Percentiles rank a stretch among this genome's conserved stretches.
Conservation (phyloP, 2,329 filamentous ascomycete genomes). For the Arthrobotrys conoides region DNA sequence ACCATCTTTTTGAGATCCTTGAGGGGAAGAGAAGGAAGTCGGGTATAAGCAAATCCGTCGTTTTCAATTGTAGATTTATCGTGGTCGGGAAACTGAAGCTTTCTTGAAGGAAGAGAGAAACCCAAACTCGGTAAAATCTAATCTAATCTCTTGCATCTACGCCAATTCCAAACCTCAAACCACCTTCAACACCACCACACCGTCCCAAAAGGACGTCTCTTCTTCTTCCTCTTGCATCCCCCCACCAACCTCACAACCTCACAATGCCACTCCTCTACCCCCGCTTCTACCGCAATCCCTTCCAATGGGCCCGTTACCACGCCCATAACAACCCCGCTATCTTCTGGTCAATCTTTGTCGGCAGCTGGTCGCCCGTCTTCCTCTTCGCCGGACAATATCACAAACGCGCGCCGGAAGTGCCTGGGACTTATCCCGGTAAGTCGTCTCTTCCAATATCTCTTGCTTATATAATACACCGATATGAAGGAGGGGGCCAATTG, state of each 20-base stretch:
- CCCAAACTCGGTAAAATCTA: constrained; percentile 39
- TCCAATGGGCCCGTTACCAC: constrained; percentile 90
- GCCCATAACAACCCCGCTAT: constrained; percentile 88
- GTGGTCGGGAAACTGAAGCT: not conserved
- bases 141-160: constrained; percentile 47
- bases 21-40: not conserved
- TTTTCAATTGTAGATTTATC: too few species aligned
- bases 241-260: constrained; percentile 61
- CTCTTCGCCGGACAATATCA: constrained; percentile 81
- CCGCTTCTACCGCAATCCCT: constrained; percentile 84
- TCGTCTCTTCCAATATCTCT: constrained; percentile 64
- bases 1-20: constrained; percentile 76
- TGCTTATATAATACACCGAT: not conserved
- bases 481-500: not conserved
- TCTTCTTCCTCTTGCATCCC: not conserved
- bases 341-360: constrained; percentile 87
- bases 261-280: constrained; percentile 77
- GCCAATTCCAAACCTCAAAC: constrained; percentile 11
- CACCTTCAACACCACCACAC: not conserved
- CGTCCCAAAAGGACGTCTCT: constrained; percentile 11
- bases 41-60: not conserved
- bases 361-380: constrained; percentile 78
- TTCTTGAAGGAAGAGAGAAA: not conserved
- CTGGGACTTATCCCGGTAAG: constrained; percentile 93
- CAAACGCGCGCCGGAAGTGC: constrained; percentile 78